Percentiles rank a stretch among this genome's conserved stretches.
Conservation (phyloP, 257 asterid genomes). For the Penstemon eatonii region DNA sequence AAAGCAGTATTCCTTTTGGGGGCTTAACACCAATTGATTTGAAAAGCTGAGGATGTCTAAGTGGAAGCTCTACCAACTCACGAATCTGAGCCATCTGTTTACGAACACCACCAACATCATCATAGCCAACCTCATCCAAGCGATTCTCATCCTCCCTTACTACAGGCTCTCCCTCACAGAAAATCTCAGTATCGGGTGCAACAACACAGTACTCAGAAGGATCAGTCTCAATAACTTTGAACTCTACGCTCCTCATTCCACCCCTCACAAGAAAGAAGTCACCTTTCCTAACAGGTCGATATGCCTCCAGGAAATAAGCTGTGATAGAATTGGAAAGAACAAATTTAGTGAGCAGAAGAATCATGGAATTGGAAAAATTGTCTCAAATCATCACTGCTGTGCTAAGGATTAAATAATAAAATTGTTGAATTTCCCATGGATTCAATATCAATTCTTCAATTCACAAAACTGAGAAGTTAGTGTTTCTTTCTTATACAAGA, state of each 20-base stretch:
- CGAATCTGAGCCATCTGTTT: conserved; percentile 93
- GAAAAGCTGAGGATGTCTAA: conserved; percentile 87
- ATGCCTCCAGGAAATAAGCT: conserved; percentile 61
- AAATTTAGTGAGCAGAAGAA: not conserved
- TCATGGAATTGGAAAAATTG: too few relatives aligned
- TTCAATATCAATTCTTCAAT: too few relatives aligned
- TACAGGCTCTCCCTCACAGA: conserved; percentile 83
- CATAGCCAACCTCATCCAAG: conserved; percentile 80
- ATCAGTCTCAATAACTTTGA: conserved; percentile 75
- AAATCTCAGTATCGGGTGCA: conserved; percentile 85
- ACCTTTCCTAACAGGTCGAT: conserved; percentile 65
- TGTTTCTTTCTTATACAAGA: too few relatives aligned
- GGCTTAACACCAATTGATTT: conserved; percentile 88
- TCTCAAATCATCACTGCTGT: too few relatives aligned
- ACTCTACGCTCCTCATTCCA: conserved; percentile 84
- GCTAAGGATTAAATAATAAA: too few relatives aligned
- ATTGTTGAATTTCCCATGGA: too few relatives aligned
- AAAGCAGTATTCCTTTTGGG: conserved; percentile 78
- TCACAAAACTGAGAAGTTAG: too few relatives aligned
- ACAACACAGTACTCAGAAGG: conserved; percentile 82
- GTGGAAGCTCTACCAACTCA: conserved; percentile 80
- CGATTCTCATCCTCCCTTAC: conserved; percentile 78
- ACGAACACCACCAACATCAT: conserved; percentile 92
- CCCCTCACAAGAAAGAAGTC: conserved; percentile 83
- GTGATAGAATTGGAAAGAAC: conserved; percentile 1